Evolutionary conservation across 345 rosid genomes (phyloP).

Genomic region (Cardamine resedifolia): DNA sequence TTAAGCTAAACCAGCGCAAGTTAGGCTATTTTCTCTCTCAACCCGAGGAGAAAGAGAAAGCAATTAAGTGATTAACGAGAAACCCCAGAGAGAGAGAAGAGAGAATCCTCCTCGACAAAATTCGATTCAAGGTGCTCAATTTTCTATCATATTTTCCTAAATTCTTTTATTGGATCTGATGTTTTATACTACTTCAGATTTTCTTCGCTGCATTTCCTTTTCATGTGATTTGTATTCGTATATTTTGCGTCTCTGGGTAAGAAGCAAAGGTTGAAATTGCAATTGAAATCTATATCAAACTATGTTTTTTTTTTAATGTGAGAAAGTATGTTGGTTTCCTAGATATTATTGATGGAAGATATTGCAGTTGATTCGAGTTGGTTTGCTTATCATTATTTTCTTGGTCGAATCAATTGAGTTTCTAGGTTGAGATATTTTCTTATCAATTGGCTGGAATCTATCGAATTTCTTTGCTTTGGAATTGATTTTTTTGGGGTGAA

Average conservation of each 20-base stretch:
- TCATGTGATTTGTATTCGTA: not conserved
- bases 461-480: not conserved
- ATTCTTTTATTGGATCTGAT: slow-evolving; percentile 32
- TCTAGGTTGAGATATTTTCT: slow-evolving; percentile 11
- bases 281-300: slow-evolving; percentile 18
- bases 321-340: not conserved
- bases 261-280: slow-evolving; percentile 18
- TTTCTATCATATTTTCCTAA: not conserved
- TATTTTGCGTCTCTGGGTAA: slow-evolving; percentile 1
- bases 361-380: not conserved
- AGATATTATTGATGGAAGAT: slow-evolving; percentile 3
- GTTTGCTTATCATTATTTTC: not conserved
- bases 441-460: not conserved
- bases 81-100: slow-evolving; percentile 21
- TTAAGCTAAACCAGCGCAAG: slow-evolving; percentile 23
- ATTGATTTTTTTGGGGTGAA: slow-evolving; percentile 1
- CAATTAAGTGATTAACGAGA: slow-evolving; percentile 8
- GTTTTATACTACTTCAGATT: not conserved
- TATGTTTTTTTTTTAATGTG: not conserved
- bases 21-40: slow-evolving; percentile 14
- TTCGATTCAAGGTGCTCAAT: slow-evolving; percentile 29
- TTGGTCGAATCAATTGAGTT: not conserved
- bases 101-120: slow-evolving; percentile 27
- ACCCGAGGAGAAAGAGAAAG: slow-evolving; percentile 17
- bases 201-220: not conserved